Percentiles rank a stretch among this genome's conserved stretches.
These are phyloP conservation scores for Anthracocystis setariae DNA, from an alignment of 1,284 basidiomycete species.

Conservation along the genomic window DNA sequence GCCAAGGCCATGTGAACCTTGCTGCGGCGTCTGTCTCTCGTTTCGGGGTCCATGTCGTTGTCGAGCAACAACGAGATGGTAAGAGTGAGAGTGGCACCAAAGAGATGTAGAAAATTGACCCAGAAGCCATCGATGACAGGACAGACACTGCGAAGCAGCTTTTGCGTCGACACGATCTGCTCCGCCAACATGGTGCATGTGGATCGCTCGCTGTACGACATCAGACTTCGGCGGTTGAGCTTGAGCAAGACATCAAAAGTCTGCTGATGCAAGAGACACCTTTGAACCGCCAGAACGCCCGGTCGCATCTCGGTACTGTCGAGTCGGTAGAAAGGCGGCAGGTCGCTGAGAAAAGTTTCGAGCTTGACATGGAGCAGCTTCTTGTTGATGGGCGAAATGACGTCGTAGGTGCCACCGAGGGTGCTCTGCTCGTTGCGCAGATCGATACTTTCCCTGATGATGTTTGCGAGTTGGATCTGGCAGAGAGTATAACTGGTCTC, in stretches of 20 bases:
- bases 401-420: conserved; percentile 38
- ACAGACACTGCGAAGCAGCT: conserved; percentile 43
- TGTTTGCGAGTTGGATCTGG: conserved; percentile 50
- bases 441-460: conserved; percentile 49
- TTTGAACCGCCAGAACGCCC: conserved; percentile 44
- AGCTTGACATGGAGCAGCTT: conserved; percentile 43
- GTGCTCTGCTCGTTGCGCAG: conserved; percentile 49
- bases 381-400: conserved; percentile 33
- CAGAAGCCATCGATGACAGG: conserved; percentile 55
- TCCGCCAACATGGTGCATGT: conserved; percentile 50
- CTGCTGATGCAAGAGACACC: conserved; percentile 55
- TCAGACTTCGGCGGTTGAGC: conserved; percentile 42
- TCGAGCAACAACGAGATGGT: conserved; percentile 48
- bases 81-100: conserved; percentile 51
- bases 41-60: conserved; percentile 24
- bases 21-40: conserved; percentile 11
- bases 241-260: conserved; percentile 51
- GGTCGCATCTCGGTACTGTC: conserved; percentile 42
- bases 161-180: conserved; percentile 51
- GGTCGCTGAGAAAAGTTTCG: conserved; percentile 34
- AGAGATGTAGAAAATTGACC: conserved; percentile 52
- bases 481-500: conserved; percentile 51
- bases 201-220: conserved; percentile 30
- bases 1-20: conserved; percentile 30
- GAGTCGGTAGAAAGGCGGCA: conserved; percentile 47